Evolutionary conservation across 441 rosid genomes (phyloP).

Genomic region (Viola pubescens): DNA sequence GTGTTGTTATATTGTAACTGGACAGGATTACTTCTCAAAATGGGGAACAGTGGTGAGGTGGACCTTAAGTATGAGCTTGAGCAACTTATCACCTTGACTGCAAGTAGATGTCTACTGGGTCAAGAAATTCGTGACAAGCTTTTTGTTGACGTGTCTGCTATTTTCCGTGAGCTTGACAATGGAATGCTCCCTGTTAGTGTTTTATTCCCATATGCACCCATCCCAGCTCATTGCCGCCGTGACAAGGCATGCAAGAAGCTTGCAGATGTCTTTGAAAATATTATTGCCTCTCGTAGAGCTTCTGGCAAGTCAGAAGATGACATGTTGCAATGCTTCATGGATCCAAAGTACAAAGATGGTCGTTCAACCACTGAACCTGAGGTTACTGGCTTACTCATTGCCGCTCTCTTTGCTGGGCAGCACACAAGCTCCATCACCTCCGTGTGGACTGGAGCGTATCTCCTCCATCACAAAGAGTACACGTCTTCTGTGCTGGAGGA

Average conservation of each 20-base stretch:
- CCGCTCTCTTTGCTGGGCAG: constrained; percentile 97
- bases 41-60: constrained; percentile 96
- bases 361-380: constrained; percentile 79
- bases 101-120: constrained; percentile 95
- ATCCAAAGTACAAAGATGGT: constrained; percentile 91
- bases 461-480: constrained; percentile 51
- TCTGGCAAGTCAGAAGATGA: constrained; percentile 73
- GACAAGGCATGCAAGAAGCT: constrained; percentile 84
- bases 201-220: constrained; percentile 84
- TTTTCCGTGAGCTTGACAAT: constrained; percentile 94
- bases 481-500: constrained; percentile 62
- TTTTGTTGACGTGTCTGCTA: constrained; percentile 85
- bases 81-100: constrained; percentile 94
- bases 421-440: constrained; percentile 99
- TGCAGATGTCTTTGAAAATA: constrained; percentile 60
- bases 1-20: constrained; percentile 16
- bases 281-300: constrained; percentile 68
- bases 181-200: constrained; percentile 99
- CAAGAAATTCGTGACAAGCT: constrained; percentile 94
- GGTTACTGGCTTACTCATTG: constrained; percentile 91
- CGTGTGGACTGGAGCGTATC: constrained; percentile 94
- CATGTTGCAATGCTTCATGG: constrained; percentile 94
- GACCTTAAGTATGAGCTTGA: constrained; percentile 88
- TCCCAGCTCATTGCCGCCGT: constrained; percentile 95
- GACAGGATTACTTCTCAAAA: constrained; percentile 84